phyloP scores from a whole-genome alignment of 768 basidiomycete genomes.

The Suillus fuscotomentosus region DNA sequence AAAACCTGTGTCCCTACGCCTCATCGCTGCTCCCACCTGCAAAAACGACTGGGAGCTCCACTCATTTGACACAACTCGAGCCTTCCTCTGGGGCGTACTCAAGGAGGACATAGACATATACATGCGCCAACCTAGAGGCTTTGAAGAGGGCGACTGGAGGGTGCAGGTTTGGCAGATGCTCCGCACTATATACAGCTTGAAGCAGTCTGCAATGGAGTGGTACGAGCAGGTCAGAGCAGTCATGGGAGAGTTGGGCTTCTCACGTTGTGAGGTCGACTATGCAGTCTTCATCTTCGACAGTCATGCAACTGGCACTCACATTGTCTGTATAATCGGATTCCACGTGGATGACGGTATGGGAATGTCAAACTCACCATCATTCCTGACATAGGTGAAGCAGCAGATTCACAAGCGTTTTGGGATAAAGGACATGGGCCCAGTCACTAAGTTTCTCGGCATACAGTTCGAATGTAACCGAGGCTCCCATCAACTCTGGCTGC shows the following conservation, averaged over 20 bases:
- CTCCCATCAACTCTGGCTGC: neutral
- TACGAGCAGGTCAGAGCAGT: neutral
- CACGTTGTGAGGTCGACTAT: neutral
- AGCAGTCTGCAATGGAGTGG: neutral
- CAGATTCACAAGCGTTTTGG: neutral
- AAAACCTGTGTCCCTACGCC: neutral
- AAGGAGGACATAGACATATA: slow-evolving; percentile 29
- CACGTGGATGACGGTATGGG: neutral
- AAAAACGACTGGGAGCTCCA: neutral
- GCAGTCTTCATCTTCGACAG: neutral
- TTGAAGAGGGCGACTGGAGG: slow-evolving; percentile 11
- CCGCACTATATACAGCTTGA: neutral
- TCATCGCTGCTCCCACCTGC: neutral
- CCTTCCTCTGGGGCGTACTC: neutral
- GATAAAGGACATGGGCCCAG: neutral
- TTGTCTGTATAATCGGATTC: neutral
- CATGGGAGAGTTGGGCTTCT: neutral
- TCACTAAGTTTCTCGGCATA: neutral
- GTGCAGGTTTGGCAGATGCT: neutral
- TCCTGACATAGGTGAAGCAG: neutral
- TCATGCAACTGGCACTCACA: neutral
- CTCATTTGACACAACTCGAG: neutral
- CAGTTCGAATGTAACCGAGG: neutral
- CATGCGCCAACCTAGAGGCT: slow-evolving; percentile 34
- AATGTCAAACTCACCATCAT: neutral